Conservation (phyloP, 345 rosid genomes). For the Hibiscus mutabilis region DNA sequence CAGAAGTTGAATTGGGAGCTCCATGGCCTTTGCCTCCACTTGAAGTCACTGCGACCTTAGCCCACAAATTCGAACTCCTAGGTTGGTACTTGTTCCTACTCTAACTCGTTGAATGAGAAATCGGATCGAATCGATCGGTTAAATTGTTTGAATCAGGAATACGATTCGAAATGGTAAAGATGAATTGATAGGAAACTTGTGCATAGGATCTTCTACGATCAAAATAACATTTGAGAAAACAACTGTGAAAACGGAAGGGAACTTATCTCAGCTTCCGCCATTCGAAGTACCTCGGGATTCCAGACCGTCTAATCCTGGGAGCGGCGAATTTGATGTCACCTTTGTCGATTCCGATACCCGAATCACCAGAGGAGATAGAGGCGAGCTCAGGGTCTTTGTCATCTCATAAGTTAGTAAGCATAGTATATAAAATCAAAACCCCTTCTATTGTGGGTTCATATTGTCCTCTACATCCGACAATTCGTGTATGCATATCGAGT, state of each 20-base stretch:
- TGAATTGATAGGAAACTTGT: too few relatives aligned
- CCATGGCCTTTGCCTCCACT: constrained; percentile 87
- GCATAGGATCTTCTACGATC: too few relatives aligned
- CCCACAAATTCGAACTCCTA: constrained; percentile 82
- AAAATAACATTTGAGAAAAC: not conserved
- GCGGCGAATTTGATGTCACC: not conserved
- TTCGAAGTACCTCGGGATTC: not conserved
- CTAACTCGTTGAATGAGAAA: too few relatives aligned
- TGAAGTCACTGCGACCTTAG: constrained; percentile 72
- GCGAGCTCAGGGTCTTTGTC: not conserved
- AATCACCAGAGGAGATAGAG: not conserved
- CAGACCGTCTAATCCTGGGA: not conserved
- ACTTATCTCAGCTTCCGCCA: not conserved
- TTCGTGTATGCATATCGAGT: not conserved
- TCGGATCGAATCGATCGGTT: too few relatives aligned
- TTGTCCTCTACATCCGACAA: not conserved
- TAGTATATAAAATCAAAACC: not conserved
- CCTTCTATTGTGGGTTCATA: not conserved
- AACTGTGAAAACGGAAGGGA: not conserved
- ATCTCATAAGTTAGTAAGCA: not conserved
- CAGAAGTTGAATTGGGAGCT: constrained; percentile 71
- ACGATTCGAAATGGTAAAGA: too few relatives aligned
- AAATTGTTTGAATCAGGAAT: too few relatives aligned
- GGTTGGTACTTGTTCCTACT: constrained; percentile 26
- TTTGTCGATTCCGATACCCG: not conserved